Evolutionary conservation across 345 rosid genomes (phyloP), one percentile per base, ranked within the genome.

Genomic region (Dipteronia dyeriana): DNA sequence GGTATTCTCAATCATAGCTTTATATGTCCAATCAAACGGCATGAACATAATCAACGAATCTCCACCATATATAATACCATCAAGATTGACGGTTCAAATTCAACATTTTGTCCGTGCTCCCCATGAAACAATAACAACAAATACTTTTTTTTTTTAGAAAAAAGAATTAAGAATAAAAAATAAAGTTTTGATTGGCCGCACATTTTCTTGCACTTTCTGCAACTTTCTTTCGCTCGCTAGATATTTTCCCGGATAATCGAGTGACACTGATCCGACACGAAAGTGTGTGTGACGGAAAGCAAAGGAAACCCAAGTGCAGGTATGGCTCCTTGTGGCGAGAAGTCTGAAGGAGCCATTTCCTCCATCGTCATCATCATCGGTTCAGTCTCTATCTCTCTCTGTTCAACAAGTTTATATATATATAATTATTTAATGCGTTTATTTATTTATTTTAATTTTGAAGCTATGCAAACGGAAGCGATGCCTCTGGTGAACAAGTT

Each of bases 381-480:
- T 92, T 80, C 8, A 5, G 43, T 20, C 71, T 71, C 3, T 47
- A 11, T 53, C 71, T 77, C 8, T 13, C 4, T 43, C 19, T 76
- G 11, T 67, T 17, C 23, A 19, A 39, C 7, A 31, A 19, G 5
- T 13, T 16, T 56, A 1, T 54, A 54, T 0, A 13, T 31, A 65
- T 0, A 43, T 4, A 59, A 59, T 6, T 23, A 22, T 43, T 9
- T 49, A 14, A 7, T 9, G 45, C 0, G 20, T 13, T 63, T 73
- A 12, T 31, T 73, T 62, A 22, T 31, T 31, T 64, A 9, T 71
- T 26, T 26, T 10, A 9, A 9, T 25, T 64, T 63, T 45, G 47
- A 76, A 95, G 99, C 98, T 83, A 91, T 95, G 98, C 96, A 90
- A 80, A 83, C 92, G 68, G 98, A 95, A 84, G 99, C 98, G 56